Evolutionary conservation across 257 asterid genomes (phyloP).

Genomic region (Nicotiana benthamiana): DNA sequence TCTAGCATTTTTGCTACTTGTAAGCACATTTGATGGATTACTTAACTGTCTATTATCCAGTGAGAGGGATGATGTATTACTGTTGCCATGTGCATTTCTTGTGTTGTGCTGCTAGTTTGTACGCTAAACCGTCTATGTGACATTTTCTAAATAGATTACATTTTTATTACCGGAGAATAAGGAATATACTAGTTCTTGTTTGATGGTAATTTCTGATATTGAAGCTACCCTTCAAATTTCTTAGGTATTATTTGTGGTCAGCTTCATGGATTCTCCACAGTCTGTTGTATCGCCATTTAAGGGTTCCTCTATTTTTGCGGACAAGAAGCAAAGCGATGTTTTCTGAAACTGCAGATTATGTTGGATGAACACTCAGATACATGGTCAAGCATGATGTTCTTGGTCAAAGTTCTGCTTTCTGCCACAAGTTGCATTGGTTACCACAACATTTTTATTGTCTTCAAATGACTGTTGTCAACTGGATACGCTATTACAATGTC

Average conservation of each 20-base stretch:
- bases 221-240: neutral
- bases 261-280: conserved; percentile 81
- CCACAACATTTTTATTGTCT: conserved; percentile 17
- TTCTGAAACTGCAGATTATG: neutral
- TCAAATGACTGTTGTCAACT: conserved; percentile 13
- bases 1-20: too few species aligned
- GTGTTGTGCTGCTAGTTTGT: too few species aligned
- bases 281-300: conserved; percentile 82
- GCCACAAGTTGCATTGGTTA: conserved; percentile 39
- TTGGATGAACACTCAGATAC: conserved; percentile 63
- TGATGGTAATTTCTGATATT: neutral
- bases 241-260: conserved; percentile 7
- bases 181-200: neutral
- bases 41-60: too few species aligned
- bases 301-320: conserved; percentile 37
- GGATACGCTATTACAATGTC: conserved; percentile 22
- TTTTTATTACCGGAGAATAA: too few species aligned
- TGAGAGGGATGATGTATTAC: too few species aligned
- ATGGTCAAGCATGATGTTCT: conserved; percentile 92
- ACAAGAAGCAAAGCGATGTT: conserved; percentile 44
- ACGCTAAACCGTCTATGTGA: too few species aligned
- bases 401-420: conserved; percentile 54
- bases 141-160: too few species aligned
- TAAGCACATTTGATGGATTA: too few species aligned
- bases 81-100: too few species aligned